Conservation (phyloP, 1,284 basidiomycete genomes). For the Melampsora larici-populina region DNA sequence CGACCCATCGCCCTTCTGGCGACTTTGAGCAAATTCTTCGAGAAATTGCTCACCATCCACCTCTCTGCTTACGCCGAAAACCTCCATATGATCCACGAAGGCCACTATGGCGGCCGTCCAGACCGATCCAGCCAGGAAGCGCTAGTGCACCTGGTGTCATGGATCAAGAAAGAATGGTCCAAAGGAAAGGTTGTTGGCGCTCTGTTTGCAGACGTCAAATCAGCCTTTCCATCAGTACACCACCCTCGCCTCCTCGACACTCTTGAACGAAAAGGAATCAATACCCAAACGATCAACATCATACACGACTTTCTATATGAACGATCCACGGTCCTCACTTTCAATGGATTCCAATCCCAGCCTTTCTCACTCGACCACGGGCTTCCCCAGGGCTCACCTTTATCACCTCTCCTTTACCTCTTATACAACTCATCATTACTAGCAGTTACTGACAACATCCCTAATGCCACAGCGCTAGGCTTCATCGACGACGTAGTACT, state of each 20-base stretch:
- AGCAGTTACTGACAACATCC: neutral
- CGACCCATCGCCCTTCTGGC: constrained; percentile 4
- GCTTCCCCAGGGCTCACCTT: too few relatives aligned
- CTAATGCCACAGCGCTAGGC: neutral
- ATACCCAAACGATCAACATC: neutral
- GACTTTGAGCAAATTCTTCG: neutral
- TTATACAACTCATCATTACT: neutral
- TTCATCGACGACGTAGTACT: neutral
- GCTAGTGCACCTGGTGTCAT: neutral
- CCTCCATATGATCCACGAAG: neutral
- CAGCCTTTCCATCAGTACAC: neutral
- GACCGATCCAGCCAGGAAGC: neutral
- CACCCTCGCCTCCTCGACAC: neutral
- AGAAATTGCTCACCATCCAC: neutral
- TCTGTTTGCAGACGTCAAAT: too few relatives aligned
- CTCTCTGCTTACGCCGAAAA: neutral
- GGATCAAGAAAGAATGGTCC: neutral
- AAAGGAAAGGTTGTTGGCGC: neutral
- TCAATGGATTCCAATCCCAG: too few relatives aligned
- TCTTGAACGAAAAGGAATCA: neutral
- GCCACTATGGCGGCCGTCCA: neutral
- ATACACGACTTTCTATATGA: neutral
- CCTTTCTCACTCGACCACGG: too few relatives aligned
- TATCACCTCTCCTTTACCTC: neutral
- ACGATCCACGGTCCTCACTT: neutral